A percentile compares a stretch with the other conserved stretches of the same genome.
Conservation (phyloP, 2,329 filamentous ascomycete genomes). For the Bimuria novae-zelandiae region DNA sequence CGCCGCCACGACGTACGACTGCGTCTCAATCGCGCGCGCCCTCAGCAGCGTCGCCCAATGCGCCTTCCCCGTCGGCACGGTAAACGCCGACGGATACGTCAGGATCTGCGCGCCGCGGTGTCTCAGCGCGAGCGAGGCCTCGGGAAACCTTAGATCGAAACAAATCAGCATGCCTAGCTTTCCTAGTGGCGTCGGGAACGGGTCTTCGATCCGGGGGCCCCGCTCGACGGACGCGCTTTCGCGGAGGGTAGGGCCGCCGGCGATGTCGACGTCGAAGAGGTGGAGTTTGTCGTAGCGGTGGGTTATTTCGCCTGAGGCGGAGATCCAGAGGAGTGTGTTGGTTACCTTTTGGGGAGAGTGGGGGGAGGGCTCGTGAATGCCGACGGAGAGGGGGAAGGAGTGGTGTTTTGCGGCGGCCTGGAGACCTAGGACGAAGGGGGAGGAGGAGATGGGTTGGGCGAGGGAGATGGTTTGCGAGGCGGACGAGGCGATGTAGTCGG, state of each 20-base stretch:
- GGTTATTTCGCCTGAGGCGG: conserved; percentile 61
- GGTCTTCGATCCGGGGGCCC: conserved; percentile 65
- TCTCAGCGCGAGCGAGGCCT: conserved; percentile 70
- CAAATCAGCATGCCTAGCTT: conserved; percentile 82
- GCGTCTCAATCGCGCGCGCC: conserved; percentile 84
- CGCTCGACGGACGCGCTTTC: conserved; percentile 72
- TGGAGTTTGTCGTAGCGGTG: conserved; percentile 86
- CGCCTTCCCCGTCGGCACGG: conserved; percentile 78
- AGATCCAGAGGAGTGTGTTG: conserved; percentile 71
- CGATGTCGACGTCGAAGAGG: conserved; percentile 76
- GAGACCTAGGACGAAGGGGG: conserved; percentile 77
- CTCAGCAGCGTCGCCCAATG: conserved; percentile 85
- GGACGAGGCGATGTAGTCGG: conserved; percentile 79
- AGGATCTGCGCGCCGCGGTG: conserved; percentile 73
- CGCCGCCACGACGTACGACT: conserved; percentile 84
- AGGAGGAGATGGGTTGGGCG: conserved; percentile 67
- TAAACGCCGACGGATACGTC: conserved; percentile 89
- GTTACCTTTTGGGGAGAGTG: conserved; percentile 58
- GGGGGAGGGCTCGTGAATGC: conserved; percentile 67
- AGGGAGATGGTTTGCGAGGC: conserved; percentile 71
- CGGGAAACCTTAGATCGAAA: conserved; percentile 87
- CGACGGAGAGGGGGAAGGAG: conserved; percentile 77
- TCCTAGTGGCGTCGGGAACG: conserved; percentile 75
- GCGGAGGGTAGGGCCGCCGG: conserved; percentile 61
- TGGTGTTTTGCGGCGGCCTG: conserved; percentile 68